These are phyloP conservation scores for Dillenia turbinata DNA, from an alignment of 164 flowering plant genomes.

Conservation along the genomic window DNA sequence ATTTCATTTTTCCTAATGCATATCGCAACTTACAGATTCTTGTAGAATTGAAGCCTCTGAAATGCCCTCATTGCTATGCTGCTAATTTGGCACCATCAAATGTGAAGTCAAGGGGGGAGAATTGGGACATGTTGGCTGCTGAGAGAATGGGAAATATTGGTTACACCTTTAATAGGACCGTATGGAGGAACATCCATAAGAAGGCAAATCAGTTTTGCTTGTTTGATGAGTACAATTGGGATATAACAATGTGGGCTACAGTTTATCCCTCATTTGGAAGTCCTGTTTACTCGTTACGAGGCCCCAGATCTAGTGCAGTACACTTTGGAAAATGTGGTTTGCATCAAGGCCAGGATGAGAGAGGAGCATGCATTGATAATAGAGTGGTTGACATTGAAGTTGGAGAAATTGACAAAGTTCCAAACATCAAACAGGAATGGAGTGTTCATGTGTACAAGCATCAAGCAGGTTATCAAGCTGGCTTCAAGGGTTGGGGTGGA, in stretches of 20 bases:
- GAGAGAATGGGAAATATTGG: constrained; percentile 96
- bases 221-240: constrained; percentile 97
- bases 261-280: constrained; percentile 89
- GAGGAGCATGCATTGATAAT: constrained; percentile 55
- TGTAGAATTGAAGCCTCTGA: constrained; percentile 44
- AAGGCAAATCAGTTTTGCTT: constrained; percentile 72
- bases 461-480: constrained; percentile 84
- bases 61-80: constrained; percentile 84
- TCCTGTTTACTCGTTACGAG: constrained; percentile 78
- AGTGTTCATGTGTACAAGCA: constrained; percentile 31
- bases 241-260: constrained; percentile 94
- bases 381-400: constrained; percentile 50
- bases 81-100: constrained; percentile 84
- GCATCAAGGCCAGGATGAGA: constrained; percentile 82
- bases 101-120: constrained; percentile 82
- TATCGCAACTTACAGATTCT: constrained; percentile 73
- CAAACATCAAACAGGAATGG: constrained; percentile 66
- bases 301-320: constrained; percentile 83
- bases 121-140: constrained; percentile 52
- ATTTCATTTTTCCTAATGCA: constrained; percentile 84
- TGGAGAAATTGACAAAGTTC: constrained; percentile 54
- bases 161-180: constrained; percentile 77
- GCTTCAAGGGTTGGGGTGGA: constrained; percentile 99
- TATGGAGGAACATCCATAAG: constrained; percentile 79
- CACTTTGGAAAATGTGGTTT: constrained; percentile 97